Evolutionary conservation across 495 filamentous ascomycete species (phyloP), one percentile per base, ranked within the genome.

Genomic region (Annulohypoxylon nitens): DNA sequence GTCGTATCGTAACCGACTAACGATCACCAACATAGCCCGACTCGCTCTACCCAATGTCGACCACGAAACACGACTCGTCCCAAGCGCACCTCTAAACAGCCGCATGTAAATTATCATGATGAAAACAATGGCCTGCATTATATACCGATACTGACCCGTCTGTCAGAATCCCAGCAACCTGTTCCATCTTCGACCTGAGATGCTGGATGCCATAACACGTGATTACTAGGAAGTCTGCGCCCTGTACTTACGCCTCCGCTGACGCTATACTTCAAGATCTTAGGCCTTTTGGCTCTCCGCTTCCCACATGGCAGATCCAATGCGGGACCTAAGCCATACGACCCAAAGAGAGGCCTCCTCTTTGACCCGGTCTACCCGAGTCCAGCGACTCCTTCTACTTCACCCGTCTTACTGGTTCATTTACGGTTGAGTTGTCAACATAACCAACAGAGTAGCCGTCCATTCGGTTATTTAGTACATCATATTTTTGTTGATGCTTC

Each of bases 361-460:
- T 58, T 61, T 20, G 34, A 51, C 51, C 72, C 67, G 59, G 47
- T 26, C 63, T 59, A 68, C 63, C 59, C 63, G 60, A 23, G 67
- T 61, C 72, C 63, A 59, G 63, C 67, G 41, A 57, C 34, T 68
- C 30, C 6, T 41, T 61, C 9, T 16, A 54, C 41, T 36, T 57
- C 54, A 45, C 14, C 33, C 37, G 53, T 68, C 33, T 47, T 63
- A 75, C 72, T 71, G 72, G 72, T 33, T 61, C 67, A 57, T 71
- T 75, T 75, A 75, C 72, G 72, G 64, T 61, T 63, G 58, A 63
- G 57, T 57, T 55, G 59, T 64, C 51, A 75, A 75, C 64, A 75
- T 20, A 45, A 63, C 58, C 63, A 67, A 54, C 48, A 14, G 53
- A 34, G 53, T 57, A 55, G 23, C 64, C 33, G 7, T 33, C 67